phyloP scores from a whole-genome alignment of 2,329 filamentous ascomycete genomes.

The Mollisia scopiformis region DNA sequence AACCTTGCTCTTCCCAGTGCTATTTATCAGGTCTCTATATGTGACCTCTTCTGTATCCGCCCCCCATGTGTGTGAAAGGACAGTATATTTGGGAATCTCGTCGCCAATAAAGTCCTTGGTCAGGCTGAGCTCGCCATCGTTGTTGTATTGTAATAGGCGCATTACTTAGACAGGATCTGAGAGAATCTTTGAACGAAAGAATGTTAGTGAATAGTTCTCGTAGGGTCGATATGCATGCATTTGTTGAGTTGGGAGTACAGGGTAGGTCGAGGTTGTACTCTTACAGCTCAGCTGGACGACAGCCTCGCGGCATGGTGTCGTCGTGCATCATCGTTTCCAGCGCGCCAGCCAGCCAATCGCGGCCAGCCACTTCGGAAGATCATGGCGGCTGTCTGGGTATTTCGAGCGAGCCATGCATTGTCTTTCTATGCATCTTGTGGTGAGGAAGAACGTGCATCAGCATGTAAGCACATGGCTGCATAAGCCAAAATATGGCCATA shows the following conservation, averaged over 20 bases:
- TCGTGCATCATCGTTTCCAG: background rate
- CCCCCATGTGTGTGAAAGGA: slow-evolving; percentile 12
- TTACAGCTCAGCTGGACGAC: slow-evolving; percentile 15
- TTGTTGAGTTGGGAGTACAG: slow-evolving; percentile 12
- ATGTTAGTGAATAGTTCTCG: slow-evolving; percentile 17
- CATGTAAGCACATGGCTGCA: background rate
- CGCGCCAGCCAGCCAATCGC: background rate
- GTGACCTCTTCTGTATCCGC: slow-evolving; percentile 6
- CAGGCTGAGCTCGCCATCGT: slow-evolving; percentile 15
- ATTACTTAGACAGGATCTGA: slow-evolving; percentile 19
- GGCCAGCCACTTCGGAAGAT: background rate
- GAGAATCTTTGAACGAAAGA: slow-evolving; percentile 8
- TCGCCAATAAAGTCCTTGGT: slow-evolving; percentile 7
- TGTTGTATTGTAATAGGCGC: slow-evolving; percentile 18
- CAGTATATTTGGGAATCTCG: slow-evolving; percentile 11
- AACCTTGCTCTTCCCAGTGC: slow-evolving; percentile 12
- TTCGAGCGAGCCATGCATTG: background rate
- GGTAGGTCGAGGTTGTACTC: slow-evolving; percentile 7
- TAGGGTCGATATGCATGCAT: slow-evolving; percentile 16
- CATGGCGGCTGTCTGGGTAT: background rate
- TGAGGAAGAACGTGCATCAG: background rate
- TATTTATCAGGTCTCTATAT: background rate
- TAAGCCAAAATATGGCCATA: slow-evolving; percentile 2
- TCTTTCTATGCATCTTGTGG: background rate
- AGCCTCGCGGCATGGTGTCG: background rate